Conservation (phyloP, 495 filamentous ascomycete species). For the Cercophora scortea region DNA sequence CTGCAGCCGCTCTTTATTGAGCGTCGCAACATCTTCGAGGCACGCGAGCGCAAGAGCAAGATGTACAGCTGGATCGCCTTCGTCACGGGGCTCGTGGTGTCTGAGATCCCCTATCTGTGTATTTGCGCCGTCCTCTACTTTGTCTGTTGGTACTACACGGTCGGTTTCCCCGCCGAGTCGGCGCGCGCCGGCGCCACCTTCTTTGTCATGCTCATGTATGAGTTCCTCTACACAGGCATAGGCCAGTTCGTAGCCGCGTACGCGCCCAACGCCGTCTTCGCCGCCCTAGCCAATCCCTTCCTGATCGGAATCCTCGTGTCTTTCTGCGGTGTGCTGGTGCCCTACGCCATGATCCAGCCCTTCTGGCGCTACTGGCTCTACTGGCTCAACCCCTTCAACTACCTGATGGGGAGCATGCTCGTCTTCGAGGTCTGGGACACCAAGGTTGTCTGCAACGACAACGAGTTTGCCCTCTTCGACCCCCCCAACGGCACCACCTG, state of each 20-base stretch:
- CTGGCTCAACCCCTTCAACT: constrained; percentile 50
- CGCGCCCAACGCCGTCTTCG: constrained; percentile 47
- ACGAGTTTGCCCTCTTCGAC: constrained; percentile 19
- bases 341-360: constrained; percentile 39
- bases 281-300: constrained; percentile 43
- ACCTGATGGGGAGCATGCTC: constrained; percentile 38
- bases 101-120: constrained; percentile 51
- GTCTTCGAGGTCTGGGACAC: constrained; percentile 15
- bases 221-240: constrained; percentile 40
- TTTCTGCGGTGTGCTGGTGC: constrained; percentile 49
- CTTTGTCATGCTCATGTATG: constrained; percentile 40
- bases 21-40: constrained; percentile 61
- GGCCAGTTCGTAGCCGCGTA: constrained; percentile 39
- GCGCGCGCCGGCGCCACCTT: constrained; percentile 34
- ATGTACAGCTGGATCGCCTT: constrained; percentile 65
- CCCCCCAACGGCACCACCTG: constrained; percentile 18
- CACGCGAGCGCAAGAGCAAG: constrained; percentile 63
- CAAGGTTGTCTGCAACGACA: constrained; percentile 4
- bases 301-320: constrained; percentile 42
- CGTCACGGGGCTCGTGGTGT: constrained; percentile 42
- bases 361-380: constrained; percentile 44
- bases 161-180: constrained; percentile 37
- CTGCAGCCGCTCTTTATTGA: constrained; percentile 65
- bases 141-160: constrained; percentile 52
- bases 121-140: constrained; percentile 52